These are phyloP conservation scores for Neonectria sp. DNA, from an alignment of 2,329 filamentous ascomycete species.

Conservation along the genomic window DNA sequence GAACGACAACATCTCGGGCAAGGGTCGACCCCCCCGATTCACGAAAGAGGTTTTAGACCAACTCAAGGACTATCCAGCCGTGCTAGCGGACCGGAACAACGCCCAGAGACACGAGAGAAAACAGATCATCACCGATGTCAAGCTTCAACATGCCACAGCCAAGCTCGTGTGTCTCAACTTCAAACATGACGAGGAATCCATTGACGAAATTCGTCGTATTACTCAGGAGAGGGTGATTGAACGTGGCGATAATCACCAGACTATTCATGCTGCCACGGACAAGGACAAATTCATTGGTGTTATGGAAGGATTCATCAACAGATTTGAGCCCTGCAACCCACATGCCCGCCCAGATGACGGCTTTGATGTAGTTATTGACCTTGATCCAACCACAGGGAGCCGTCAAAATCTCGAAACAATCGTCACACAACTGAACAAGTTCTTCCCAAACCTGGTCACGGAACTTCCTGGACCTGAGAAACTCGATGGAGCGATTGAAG, in stretches of 20 bases:
- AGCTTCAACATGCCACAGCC: constrained; percentile 72
- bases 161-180: constrained; percentile 91
- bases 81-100: constrained; percentile 95
- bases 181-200: constrained; percentile 83
- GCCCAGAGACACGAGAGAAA: constrained; percentile 89
- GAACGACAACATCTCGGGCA: constrained; percentile 94
- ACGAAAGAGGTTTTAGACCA: constrained; percentile 77
- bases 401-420: constrained; percentile 88
- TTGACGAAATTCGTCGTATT: constrained; percentile 80
- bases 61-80: constrained; percentile 77
- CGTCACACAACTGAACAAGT: constrained; percentile 78
- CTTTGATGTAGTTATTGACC: constrained; percentile 88
- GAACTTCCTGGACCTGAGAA: constrained; percentile 79
- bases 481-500: constrained; percentile 84
- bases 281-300: constrained; percentile 84
- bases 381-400: constrained; percentile 84
- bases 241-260: constrained; percentile 97
- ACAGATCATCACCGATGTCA: constrained; percentile 88
- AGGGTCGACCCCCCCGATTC: constrained; percentile 84
- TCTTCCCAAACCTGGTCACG: constrained; percentile 83
- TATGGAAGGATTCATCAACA: constrained; percentile 93
- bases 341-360: constrained; percentile 79
- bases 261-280: constrained; percentile 88
- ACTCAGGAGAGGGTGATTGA: constrained; percentile 85
- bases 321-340: constrained; percentile 85